phyloP scores from a whole-genome alignment of 495 filamentous ascomycete species.

The Lineolata rhizophorae region DNA sequence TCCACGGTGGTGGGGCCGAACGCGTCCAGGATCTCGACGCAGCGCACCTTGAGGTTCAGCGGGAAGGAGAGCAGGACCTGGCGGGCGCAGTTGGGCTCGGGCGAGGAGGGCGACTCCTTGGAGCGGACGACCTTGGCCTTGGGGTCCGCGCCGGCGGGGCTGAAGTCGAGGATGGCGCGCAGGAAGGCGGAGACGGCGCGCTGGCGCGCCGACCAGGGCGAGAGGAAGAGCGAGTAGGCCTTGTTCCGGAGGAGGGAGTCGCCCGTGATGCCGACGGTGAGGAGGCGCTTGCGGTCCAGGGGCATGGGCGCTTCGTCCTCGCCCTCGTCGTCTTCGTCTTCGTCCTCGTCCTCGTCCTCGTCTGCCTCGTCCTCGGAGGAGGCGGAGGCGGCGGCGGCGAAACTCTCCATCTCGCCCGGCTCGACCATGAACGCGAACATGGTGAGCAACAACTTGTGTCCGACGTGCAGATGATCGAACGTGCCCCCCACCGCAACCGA shows the following conservation, averaged over 20 bases:
- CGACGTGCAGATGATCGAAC: constrained; percentile 87
- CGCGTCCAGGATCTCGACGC: constrained; percentile 67
- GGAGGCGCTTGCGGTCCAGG: constrained; percentile 19
- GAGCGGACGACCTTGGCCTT: constrained; percentile 14
- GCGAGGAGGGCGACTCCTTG: constrained; percentile 19
- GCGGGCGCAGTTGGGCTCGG: constrained; percentile 28
- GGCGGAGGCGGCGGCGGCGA: too few species aligned
- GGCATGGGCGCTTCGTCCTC: too few species aligned
- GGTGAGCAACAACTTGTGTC: constrained; percentile 86
- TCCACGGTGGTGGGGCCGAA: constrained; percentile 86
- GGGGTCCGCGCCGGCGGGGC: constrained; percentile 4
- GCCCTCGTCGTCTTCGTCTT: neutral
- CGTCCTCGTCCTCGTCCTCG: too few species aligned
- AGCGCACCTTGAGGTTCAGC: constrained; percentile 33
- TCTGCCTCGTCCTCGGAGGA: too few species aligned
- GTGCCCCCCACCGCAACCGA: constrained; percentile 77
- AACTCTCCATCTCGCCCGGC: too few species aligned
- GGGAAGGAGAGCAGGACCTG: constrained; percentile 17
- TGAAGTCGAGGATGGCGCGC: constrained; percentile 40
- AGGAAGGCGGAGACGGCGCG: constrained; percentile 48
- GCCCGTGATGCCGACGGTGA: constrained; percentile 73
- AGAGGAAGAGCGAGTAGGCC: constrained; percentile 58
- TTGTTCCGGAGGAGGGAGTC: constrained; percentile 73
- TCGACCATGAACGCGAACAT: constrained; percentile 55
- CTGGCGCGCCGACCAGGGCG: constrained; percentile 56